Base-by-base conservation (phyloP, 148 eudicot genomes). In the Bassia scoparia region DNA sequence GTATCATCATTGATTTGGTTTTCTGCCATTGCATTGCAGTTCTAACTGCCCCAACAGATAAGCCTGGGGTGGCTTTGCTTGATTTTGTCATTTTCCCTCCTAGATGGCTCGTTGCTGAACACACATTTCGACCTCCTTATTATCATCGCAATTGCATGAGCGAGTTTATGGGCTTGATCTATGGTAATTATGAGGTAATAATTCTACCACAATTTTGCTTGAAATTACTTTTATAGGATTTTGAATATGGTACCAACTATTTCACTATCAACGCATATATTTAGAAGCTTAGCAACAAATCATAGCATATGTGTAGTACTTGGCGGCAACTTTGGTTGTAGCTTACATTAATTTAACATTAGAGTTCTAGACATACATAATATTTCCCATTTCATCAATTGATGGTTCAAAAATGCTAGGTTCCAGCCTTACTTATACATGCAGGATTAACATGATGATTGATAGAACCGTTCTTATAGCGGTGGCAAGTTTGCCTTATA, bases 61-160 rank as follows among this genome's bases (percentile, higher is more conserved):
- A 90, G 77, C 93, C 98, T 74, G 98, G 98, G 23, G 97, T 95
- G 70, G 98, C 98, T 56, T 83, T 95, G 85, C 98, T 95, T 69
- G 98, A 95, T 79, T 95, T 95, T 79, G 97, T 89, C 72, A 89
- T 95, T 69, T 95, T 95, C 79, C 98, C 98, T 82, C 96, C 98
- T 6, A 86, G 97, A 66, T 95, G 98, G 98, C 74, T 91, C 88
- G 98, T 95, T 83, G 97, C 98, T 49, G 98, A 95, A 69, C 97
- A 95, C 79, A 95, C 98, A 60, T 95, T 95, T 60, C 89, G 98
- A 38, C 98, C 98, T 59, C 98, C 98, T 65, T 95, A 95, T 78
- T 95, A 88, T 69, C 98, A 95, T 78, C 97, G 98, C 78, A 95
- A 95, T 75, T 95, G 98, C 75, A 95, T 95, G 98, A 95, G 97